Conservation (phyloP, 768 basidiomycete species). For the Cystobasidiopsis lactophilus region DNA sequence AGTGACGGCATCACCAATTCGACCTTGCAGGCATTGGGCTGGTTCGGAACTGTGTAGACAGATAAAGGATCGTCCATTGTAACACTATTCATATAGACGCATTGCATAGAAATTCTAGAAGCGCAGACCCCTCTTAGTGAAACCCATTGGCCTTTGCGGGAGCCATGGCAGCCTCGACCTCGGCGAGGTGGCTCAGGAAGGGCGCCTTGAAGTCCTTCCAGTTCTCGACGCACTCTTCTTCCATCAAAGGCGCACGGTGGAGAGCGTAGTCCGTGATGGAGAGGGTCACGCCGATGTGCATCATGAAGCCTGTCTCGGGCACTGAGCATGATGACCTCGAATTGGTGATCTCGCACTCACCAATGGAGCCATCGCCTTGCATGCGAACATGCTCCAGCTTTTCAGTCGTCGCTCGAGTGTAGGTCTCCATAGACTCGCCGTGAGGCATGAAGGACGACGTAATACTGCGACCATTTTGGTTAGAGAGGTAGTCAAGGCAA, state of each 20-base stretch:
- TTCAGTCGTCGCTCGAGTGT: not conserved
- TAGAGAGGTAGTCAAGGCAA: no score
- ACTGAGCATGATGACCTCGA: not conserved
- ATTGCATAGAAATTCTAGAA: no score
- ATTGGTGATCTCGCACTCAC: not conserved
- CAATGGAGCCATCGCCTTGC: not conserved
- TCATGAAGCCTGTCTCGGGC: not conserved
- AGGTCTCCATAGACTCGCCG: not conserved
- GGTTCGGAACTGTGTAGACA: no score
- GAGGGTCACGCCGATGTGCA: not conserved
- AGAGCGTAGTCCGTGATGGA: not conserved
- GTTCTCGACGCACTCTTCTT: not conserved
- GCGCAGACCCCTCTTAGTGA: no score
- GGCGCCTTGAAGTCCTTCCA: not conserved
- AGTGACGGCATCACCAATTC: no score
- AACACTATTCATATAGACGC: no score
- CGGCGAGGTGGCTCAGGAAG: not conserved
- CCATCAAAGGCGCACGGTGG: not conserved
- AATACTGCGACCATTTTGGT: no score
- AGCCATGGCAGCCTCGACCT: no score
- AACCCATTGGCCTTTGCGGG: no score
- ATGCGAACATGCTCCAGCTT: not conserved
- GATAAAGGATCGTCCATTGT: no score
- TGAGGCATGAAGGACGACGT: not conserved
- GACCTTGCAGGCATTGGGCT: no score